Evolutionary conservation across 2,329 filamentous ascomycete species (phyloP).

Genomic region (Alternaria longipes): DNA sequence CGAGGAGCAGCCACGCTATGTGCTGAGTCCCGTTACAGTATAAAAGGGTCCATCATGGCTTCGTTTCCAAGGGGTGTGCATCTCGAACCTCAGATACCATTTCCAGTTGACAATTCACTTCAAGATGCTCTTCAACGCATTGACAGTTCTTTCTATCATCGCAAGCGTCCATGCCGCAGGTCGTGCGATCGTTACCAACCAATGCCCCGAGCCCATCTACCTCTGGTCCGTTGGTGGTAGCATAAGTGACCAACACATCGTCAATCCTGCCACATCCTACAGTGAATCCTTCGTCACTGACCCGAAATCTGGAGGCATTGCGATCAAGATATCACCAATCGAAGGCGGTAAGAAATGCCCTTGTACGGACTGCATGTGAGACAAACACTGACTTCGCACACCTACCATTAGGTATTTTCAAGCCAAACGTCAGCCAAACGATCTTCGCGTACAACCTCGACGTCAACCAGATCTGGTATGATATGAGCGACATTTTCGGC

Average conservation of each 20-base stretch:
- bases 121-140: slow-evolving; percentile 25
- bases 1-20: not conserved
- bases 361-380: too few species aligned
- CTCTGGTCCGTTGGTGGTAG: slow-evolving; percentile 42
- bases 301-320: slow-evolving; percentile 32
- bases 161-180: slow-evolving; percentile 30
- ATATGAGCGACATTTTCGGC: slow-evolving; percentile 41
- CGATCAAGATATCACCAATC: slow-evolving; percentile 34
- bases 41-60: not conserved
- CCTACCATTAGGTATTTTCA: slow-evolving; percentile 20
- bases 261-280: slow-evolving; percentile 38
- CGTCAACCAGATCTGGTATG: slow-evolving; percentile 35
- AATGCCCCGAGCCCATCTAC: slow-evolving; percentile 40
- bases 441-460: slow-evolving; percentile 44
- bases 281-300: slow-evolving; percentile 34
- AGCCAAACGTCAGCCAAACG: slow-evolving; percentile 41
- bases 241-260: slow-evolving; percentile 23
- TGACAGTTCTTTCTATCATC: slow-evolving; percentile 21
- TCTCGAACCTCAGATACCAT: not conserved
- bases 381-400: too few species aligned
- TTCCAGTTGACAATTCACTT: not conserved
- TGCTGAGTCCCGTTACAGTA: not conserved
- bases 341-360: slow-evolving; percentile 19
- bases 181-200: slow-evolving; percentile 44
- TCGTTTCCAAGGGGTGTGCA: not conserved